Evolutionary conservation across 1,139 yeast species (phyloP), one percentile per base, ranked within the genome.

Genomic region (Sugiyamaella grinbergsii): DNA sequence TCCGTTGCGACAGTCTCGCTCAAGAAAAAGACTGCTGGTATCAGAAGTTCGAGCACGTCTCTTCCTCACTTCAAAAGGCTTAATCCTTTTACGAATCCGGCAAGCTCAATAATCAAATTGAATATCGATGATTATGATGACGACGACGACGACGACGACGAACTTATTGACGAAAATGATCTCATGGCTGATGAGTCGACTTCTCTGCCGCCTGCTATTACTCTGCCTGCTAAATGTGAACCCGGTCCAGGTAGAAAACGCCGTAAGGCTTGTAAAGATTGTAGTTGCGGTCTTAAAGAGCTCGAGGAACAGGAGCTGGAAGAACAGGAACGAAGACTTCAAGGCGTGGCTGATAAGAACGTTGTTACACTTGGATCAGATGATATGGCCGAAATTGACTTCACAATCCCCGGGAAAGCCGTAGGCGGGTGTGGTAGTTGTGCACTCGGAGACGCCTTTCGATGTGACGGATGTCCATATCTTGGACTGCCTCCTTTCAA

Each of bases 381-480:
- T 50, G 97, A 78, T 63, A 62, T 70, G 42, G 69, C 93, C 2
- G 98, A 93, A 67, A 82, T 94, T 52, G 98, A 94, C 67, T 94
- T 93, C 70, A 93, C 98, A 1, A 82, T 91, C 13, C 89, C 90
- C 58, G 98, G 98, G 33, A 93, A 91, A 69, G 68, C 74, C 3
- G 79, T 80, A 6, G 97, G 98, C 29, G 96, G 97, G 1, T 93
- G 99, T 72, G 96, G 96, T 18, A 87, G 95, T 8, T 93, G 99
- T 73, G 84, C 98, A 0, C 77, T 93, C 51, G 98, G 99, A 36
- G 98, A 93, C 69, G 98, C 98, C 0, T 93, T 93, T 73, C 77
- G 99, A 64, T 93, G 99, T 70, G 96, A 91, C 62, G 97, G 98
- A 2, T 93, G 99, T 71, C 99, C 98, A 39, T 94, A 83, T 70